Evolutionary conservation across 2,329 filamentous ascomycete species (phyloP).

Genomic region (Claviceps lovelessii): DNA sequence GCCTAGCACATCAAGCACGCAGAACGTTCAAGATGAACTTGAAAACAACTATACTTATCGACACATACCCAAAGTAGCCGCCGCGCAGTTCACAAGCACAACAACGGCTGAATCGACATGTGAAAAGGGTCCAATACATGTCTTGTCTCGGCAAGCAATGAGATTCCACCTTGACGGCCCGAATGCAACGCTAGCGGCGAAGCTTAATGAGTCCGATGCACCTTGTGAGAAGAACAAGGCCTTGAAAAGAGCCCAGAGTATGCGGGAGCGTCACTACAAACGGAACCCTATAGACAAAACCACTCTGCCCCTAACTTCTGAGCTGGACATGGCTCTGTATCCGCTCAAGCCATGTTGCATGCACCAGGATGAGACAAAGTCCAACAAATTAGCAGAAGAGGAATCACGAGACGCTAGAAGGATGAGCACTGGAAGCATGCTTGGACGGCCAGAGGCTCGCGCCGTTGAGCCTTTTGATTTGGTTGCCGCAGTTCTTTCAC

Average conservation of each 20-base stretch:
- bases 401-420: conserved; percentile 14
- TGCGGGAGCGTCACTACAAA: conserved; percentile 23
- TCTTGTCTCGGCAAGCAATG: conserved; percentile 28
- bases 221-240: conserved; percentile 22
- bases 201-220: conserved; percentile 14
- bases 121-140: conserved; percentile 25
- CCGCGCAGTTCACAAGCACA: conserved; percentile 39
- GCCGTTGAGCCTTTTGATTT: conserved; percentile 1
- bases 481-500: conserved; percentile 1
- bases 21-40: conserved; percentile 6
- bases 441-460: conserved; percentile 9
- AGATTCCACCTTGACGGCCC: conserved; percentile 24
- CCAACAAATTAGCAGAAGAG: conserved; percentile 5
- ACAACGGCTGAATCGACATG: conserved; percentile 30
- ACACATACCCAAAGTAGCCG: conserved; percentile 40
- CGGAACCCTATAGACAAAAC: conserved; percentile 29
- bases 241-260: conserved; percentile 24
- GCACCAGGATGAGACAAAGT: conserved; percentile 15
- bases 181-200: conserved; percentile 8
- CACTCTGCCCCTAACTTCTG: conserved; percentile 22
- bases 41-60: conserved; percentile 20
- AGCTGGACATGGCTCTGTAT: conserved; percentile 14
- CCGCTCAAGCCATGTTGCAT: conserved; percentile 15
- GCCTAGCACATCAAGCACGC: conserved; percentile 7
- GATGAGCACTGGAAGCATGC: conserved; percentile 24